Evolutionary conservation across 805 yeast species (phyloP), one percentile per base, ranked within the genome.

Genomic region (baker's yeast (Saccharomyces cerevisiae)): DNA sequence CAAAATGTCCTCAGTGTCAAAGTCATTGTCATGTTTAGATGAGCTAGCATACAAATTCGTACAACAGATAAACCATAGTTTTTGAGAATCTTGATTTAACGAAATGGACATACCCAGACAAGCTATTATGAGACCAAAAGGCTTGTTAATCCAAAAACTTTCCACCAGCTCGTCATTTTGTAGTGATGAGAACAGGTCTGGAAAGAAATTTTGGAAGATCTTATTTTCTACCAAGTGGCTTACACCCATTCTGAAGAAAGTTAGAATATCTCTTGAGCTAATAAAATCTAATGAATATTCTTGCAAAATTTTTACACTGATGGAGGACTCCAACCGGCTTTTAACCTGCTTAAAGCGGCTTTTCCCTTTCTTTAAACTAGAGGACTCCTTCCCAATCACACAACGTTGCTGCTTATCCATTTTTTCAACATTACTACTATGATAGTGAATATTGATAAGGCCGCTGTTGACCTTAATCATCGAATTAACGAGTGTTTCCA

Each of bases 401-500:
- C 11, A 13, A 6, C 17, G 43, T 4, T 36, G 43, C 8, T 17
- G 43, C 11, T 17, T 17, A 21, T 36, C 43, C 24, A 9, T 36
- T 9, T 4, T 17, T 21, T 36, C 43, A 1, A 10, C 4, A 8
- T n/a, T 17, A 22, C 6, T 10, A 8, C 22, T 36, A 21, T 36
- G 43, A 11, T 36, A 36, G 11, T 36, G 43, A 22, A 36, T 36
- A n/a, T 36, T 36, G 11, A 36, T 36, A 36, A 36, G 43, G 13
- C 43, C 52, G 22, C 46, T 46, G 22, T 47, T 52, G 21, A 58
- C 59, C 46, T 55, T 47, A 31, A 58, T 58, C 61, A 58, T 58
- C 48, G 61, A 58, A 43, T 58, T 58, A 51, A 58, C 60, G 57
- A 57, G 56, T 53, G 55, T 52, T 47, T 58, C 61, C 27, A 56